A percentile compares a stretch with the other conserved stretches of the same genome.
These are phyloP conservation scores for Phanerodontia chrysosporium DNA, from an alignment of 768 basidiomycete species.

Conservation along the genomic window DNA sequence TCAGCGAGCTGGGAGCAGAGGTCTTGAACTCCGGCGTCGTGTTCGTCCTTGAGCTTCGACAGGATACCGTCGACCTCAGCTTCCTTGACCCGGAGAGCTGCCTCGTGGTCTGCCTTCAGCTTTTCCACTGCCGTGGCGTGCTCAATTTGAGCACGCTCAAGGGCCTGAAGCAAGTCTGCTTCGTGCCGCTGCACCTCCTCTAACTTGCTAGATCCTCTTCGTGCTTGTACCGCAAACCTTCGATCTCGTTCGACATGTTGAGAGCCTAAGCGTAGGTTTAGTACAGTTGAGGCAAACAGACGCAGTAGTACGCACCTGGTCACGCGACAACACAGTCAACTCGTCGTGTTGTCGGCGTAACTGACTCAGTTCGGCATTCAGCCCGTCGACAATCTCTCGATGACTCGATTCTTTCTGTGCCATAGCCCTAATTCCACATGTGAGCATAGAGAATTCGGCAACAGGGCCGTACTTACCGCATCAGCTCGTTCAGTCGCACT, in stretches of 20 bases:
- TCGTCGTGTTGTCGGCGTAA: slow-evolving; percentile 80
- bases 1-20: slow-evolving; percentile 28
- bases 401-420: slow-evolving; percentile 94
- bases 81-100: slow-evolving; percentile 37
- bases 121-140: slow-evolving; percentile 46
- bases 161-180: slow-evolving; percentile 43
- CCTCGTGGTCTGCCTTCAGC: slow-evolving; percentile 43
- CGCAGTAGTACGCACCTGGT: slow-evolving; percentile 57
- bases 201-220: slow-evolving; percentile 44
- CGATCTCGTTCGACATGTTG: slow-evolving; percentile 88
- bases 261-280: slow-evolving; percentile 43
- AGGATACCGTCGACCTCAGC: slow-evolving; percentile 40
- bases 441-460: slow-evolving; percentile 2
- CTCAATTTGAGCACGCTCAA: slow-evolving; percentile 46
- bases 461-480: slow-evolving; percentile 61
- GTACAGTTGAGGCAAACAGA: slow-evolving; percentile 2
- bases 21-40: slow-evolving; percentile 22
- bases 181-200: slow-evolving; percentile 57
- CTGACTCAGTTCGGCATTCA: slow-evolving; percentile 63
- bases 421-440: slow-evolving; percentile 68
- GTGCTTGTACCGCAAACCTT: slow-evolving; percentile 63
- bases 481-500: slow-evolving; percentile 82
- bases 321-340: slow-evolving; percentile 72
- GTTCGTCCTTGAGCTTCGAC: slow-evolving; percentile 44
- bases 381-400: slow-evolving; percentile 68